Conservation (phyloP, 257 asterid genomes). For the Vinca minor region DNA sequence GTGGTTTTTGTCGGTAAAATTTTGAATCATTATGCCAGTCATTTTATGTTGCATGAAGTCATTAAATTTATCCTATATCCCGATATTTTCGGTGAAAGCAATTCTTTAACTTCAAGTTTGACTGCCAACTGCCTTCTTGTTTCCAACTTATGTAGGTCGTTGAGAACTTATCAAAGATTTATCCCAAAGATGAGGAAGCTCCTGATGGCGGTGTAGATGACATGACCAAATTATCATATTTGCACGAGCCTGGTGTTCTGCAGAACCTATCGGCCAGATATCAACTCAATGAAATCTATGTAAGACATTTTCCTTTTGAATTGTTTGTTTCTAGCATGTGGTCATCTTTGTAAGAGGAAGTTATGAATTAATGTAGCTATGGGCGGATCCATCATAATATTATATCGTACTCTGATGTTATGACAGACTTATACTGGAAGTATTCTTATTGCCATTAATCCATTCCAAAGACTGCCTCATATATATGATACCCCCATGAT, state of each 20-base stretch:
- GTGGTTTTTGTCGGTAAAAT: neutral
- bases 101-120: constrained; percentile 9
- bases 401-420: constrained; percentile 25
- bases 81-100: neutral
- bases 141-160: constrained; percentile 40
- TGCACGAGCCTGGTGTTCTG: constrained; percentile 94
- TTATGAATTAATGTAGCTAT: constrained; percentile 14
- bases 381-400: constrained; percentile 19
- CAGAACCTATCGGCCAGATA: constrained; percentile 83
- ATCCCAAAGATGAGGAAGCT: constrained; percentile 91
- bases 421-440: constrained; percentile 97
- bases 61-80: neutral
- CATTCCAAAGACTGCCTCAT: constrained; percentile 96
- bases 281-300: constrained; percentile 88
- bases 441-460: constrained; percentile 96
- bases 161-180: constrained; percentile 46
- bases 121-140: neutral
- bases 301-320: constrained; percentile 32
- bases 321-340: constrained; percentile 11
- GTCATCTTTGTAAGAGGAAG: constrained; percentile 18
- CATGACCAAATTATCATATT: constrained; percentile 93
- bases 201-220: constrained; percentile 93
- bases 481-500: constrained; percentile 77
- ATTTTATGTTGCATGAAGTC: neutral
- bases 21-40: neutral